Conservation (phyloP, 768 basidiomycete genomes). For the Suillus ampliporus region DNA sequence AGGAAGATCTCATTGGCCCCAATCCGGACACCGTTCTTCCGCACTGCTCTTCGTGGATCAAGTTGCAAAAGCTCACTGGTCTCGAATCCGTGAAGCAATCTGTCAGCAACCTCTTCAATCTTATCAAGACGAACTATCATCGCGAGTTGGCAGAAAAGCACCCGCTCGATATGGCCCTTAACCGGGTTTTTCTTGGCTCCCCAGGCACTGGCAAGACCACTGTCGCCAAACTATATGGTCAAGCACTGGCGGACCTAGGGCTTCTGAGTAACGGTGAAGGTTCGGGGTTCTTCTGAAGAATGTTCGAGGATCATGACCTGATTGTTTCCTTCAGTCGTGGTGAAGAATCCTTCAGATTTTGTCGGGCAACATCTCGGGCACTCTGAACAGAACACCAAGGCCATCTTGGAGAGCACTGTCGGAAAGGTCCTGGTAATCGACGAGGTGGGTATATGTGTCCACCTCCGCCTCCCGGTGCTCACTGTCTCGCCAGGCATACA, state of each 20-base stretch:
- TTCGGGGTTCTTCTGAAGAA: conserved; percentile 26
- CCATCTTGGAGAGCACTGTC: conserved; percentile 58
- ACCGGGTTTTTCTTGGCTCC: conserved; percentile 65
- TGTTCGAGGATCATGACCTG: neutral
- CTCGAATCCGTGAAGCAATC: conserved; percentile 57
- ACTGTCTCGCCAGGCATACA: conserved; percentile 57
- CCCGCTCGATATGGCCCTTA: conserved; percentile 55
- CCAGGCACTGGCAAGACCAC: conserved; percentile 74
- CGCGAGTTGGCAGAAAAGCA: conserved; percentile 58
- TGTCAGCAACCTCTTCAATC: conserved; percentile 46
- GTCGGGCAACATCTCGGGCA: conserved; percentile 60
- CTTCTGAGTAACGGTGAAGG: conserved; percentile 71
- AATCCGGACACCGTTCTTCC: conserved; percentile 52
- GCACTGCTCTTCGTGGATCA: conserved; percentile 51
- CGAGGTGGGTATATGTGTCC: conserved; percentile 48
- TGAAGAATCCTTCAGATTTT: conserved; percentile 75
- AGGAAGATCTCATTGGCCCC: conserved; percentile 65
- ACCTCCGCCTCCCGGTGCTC: neutral
- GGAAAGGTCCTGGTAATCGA: conserved; percentile 78
- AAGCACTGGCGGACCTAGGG: conserved; percentile 59
- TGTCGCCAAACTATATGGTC: conserved; percentile 65
- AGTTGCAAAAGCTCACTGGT: conserved; percentile 56
- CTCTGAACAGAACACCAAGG: conserved; percentile 70
- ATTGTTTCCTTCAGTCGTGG: conserved; percentile 49
- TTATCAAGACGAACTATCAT: conserved; percentile 54